Conservation (phyloP, 148 eudicot genomes). For the Camellia japonica region DNA sequence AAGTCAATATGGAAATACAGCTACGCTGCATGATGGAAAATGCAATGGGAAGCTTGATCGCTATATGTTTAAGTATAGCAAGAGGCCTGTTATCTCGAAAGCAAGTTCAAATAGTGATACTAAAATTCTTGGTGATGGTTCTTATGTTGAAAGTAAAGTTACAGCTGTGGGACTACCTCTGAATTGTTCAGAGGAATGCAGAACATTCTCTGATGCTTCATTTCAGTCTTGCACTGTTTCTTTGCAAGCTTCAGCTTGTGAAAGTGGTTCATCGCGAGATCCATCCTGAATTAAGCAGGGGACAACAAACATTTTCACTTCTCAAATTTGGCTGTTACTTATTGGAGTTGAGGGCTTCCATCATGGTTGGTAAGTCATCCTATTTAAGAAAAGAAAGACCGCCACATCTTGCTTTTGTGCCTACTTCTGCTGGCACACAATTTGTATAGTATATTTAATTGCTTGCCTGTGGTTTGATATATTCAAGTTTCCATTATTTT, state of each 20-base stretch:
- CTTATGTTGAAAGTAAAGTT: constrained; percentile 20
- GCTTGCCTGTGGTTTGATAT: background rate
- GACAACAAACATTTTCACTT: background rate
- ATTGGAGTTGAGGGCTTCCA: background rate
- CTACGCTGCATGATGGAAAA: constrained; percentile 17
- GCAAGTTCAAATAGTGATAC: constrained; percentile 11
- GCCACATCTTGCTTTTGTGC: background rate
- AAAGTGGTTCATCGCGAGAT: constrained; percentile 7
- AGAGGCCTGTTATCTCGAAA: constrained; percentile 27
- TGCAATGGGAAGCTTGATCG: constrained; percentile 26
- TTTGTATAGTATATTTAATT: background rate
- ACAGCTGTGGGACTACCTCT: constrained; percentile 12
- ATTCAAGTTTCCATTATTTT: too few relatives aligned
- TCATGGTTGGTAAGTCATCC: background rate
- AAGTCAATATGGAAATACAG: constrained; percentile 13
- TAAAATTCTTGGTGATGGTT: constrained; percentile 20
- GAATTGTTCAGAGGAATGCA: constrained; percentile 21
- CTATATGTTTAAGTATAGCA: constrained; percentile 38
- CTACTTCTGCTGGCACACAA: background rate
- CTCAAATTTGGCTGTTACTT: background rate
- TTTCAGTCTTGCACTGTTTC: constrained; percentile 12
- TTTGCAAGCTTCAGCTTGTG: constrained; percentile 15
- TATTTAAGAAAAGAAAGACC: background rate
- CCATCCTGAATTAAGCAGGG: constrained; percentile 2
- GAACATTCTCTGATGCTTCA: constrained; percentile 29